These are phyloP conservation scores for Phytophthora macrochlamydospora DNA, from an alignment of 352 stramenopile species.

Conservation along the genomic window DNA sequence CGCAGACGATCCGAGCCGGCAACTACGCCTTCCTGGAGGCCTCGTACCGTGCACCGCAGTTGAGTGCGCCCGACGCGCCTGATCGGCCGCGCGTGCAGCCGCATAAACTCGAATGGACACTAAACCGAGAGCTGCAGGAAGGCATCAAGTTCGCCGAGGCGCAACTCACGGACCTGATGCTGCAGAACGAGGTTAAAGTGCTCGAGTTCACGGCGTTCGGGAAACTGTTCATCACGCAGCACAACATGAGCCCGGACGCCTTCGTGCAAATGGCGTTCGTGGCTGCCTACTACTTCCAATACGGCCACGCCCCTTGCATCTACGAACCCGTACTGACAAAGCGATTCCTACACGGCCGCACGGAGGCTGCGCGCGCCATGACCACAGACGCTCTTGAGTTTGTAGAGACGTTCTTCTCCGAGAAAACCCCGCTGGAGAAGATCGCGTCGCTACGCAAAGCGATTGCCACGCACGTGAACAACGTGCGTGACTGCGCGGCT, in stretches of 20 bases:
- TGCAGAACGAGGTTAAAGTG: constrained; percentile 93
- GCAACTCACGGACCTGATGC: constrained; percentile 93
- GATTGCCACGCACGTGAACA: constrained; percentile 86
- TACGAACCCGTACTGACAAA: constrained; percentile 98
- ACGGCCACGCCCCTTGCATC: constrained; percentile 87
- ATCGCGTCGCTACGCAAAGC: constrained; percentile 86
- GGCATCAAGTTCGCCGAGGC: constrained; percentile 94
- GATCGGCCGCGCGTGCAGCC: constrained; percentile 69
- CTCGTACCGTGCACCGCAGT: constrained; percentile 71
- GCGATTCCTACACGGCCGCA: constrained; percentile 94
- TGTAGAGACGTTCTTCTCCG: constrained; percentile 88
- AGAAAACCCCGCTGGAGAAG: constrained; percentile 88
- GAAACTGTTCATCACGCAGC: constrained; percentile 91
- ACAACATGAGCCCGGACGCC: constrained; percentile 94
- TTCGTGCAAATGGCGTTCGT: constrained; percentile 97
- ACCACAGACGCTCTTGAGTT: constrained; percentile 90
- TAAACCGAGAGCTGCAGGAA: constrained; percentile 81
- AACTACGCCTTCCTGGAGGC: constrained; percentile 79
- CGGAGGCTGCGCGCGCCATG: constrained; percentile 93
- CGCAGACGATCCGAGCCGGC: constrained; percentile 91
- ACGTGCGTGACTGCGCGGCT: constrained; percentile 88
- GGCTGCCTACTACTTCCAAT: constrained; percentile 94
- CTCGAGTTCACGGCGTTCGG: constrained; percentile 94
- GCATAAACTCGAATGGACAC: constrained; percentile 92
- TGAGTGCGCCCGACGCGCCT: constrained; percentile 38